Conservation (phyloP, 139 green algal species). For the Tetradesmus obliquus region DNA sequence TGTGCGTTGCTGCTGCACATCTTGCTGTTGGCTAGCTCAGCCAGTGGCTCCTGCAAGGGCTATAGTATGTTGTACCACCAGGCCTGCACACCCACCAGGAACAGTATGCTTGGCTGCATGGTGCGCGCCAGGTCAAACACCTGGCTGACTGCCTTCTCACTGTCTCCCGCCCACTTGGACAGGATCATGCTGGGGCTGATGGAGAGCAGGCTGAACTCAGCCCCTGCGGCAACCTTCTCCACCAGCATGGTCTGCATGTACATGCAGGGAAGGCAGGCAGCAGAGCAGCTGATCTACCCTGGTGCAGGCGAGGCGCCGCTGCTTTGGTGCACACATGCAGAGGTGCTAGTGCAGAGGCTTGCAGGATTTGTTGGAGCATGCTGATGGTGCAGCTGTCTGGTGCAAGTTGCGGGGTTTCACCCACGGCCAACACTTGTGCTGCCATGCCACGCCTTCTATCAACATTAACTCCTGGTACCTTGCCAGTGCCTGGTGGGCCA, state of each 20-base stretch:
- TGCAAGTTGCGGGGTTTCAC: not conserved
- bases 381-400: not conserved
- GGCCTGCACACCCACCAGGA: conserved; percentile 53
- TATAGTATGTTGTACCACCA: not conserved
- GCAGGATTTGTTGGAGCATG: not conserved
- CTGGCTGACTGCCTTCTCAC: conserved; percentile 62
- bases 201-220: conserved; percentile 61
- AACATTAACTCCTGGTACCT: conserved; percentile 24
- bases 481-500: conserved; percentile 72
- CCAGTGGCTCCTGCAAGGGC: not conserved
- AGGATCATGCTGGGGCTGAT: conserved; percentile 67
- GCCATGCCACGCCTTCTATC: not conserved
- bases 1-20: not conserved
- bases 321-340: not conserved
- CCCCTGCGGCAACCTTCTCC: conserved; percentile 73
- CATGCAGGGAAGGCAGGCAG: not conserved
- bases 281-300: not conserved
- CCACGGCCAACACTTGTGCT: not conserved
- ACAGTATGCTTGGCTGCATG: conserved; percentile 67
- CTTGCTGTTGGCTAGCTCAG: not conserved
- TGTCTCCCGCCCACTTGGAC: conserved; percentile 74
- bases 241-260: conserved; percentile 70
- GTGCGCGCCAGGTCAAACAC: conserved; percentile 64
- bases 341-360: not conserved
- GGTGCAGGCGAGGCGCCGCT: not conserved